Evolutionary conservation across 2,329 filamentous ascomycete genomes (phyloP).

Genomic region (Ophiosphaerella herpotricha): DNA sequence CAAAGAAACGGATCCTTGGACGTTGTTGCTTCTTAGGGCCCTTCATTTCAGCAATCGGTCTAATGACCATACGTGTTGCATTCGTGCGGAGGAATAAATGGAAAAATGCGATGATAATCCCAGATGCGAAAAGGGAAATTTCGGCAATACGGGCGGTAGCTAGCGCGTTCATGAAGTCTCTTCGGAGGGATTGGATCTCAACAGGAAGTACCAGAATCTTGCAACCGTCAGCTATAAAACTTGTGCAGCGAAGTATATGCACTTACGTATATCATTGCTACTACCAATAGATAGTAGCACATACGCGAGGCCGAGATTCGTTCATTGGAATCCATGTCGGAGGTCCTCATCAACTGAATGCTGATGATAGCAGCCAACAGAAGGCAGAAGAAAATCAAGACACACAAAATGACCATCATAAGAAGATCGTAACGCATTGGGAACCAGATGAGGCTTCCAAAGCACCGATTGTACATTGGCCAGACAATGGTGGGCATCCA

Average conservation of each 20-base stretch:
- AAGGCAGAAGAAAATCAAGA: conserved; percentile 58
- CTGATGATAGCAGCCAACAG: conserved; percentile 60
- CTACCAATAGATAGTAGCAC: conserved; percentile 68
- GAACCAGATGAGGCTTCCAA: conserved; percentile 71
- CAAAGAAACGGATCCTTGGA: conserved; percentile 55
- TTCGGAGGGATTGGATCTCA: conserved; percentile 58
- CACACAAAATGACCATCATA: conserved; percentile 59
- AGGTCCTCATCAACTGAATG: conserved; percentile 59
- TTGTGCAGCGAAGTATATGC: neutral
- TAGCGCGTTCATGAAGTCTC: conserved; percentile 49
- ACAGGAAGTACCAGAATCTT: conserved; percentile 68
- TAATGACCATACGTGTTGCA: conserved; percentile 60
- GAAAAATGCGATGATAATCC: conserved; percentile 66
- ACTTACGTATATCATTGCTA: conserved; percentile 62
- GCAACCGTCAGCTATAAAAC: conserved; percentile 3
- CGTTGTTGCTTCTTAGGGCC: conserved; percentile 48
- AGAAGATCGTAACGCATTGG: conserved; percentile 64
- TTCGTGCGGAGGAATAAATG: conserved; percentile 71
- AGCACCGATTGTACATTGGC: conserved; percentile 64
- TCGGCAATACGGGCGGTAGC: conserved; percentile 66
- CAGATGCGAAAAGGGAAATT: conserved; percentile 68
- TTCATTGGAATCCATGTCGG: conserved; percentile 62
- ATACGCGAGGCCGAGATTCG: conserved; percentile 69
- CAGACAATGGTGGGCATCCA: conserved; percentile 64
- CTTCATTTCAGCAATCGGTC: conserved; percentile 54